phyloP scores from a whole-genome alignment of 768 basidiomycete genomes.

The Amanita jacksonii region DNA sequence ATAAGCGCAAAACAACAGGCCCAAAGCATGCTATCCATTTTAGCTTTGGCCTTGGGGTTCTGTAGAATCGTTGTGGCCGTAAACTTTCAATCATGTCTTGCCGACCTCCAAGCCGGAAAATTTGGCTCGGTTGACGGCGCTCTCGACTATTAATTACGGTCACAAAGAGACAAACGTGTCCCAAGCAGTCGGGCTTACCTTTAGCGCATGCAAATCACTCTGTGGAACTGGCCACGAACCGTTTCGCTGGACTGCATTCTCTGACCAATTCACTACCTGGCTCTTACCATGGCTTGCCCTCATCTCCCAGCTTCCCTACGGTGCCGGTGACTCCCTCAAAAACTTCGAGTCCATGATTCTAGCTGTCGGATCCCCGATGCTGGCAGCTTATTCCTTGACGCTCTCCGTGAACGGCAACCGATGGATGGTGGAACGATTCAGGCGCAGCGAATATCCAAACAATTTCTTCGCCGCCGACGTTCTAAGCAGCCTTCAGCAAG shows the following conservation, averaged over 20 bases:
- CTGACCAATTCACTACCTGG: constrained; percentile 29
- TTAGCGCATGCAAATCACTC: constrained; percentile 18
- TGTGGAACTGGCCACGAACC: constrained; percentile 14
- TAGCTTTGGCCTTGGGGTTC: too few species aligned
- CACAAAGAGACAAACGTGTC: neutral
- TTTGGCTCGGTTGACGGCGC: too few species aligned
- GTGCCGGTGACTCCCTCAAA: constrained; percentile 20
- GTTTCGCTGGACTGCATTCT: constrained; percentile 20
- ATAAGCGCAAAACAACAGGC: too few species aligned
- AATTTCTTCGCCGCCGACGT: too few species aligned
- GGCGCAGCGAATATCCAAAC: too few species aligned
- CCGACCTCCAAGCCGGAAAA: too few species aligned
- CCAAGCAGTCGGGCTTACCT: neutral
- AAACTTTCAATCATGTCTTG: too few species aligned
- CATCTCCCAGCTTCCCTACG: constrained; percentile 33
- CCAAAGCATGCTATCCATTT: too few species aligned
- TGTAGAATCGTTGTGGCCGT: too few species aligned
- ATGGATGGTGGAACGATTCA: constrained; percentile 18
- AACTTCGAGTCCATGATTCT: constrained; percentile 28
- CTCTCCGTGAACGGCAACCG: constrained; percentile 21
- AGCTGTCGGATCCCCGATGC: constrained; percentile 30
- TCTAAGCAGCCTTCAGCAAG: too few species aligned
- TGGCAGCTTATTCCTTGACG: constrained; percentile 30
- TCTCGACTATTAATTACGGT: neutral
- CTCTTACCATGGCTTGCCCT: constrained; percentile 34